These are phyloP conservation scores for Saccharomycopsis hybrid DNA, from an alignment of 1,139 yeast species.

Conservation along the genomic window DNA sequence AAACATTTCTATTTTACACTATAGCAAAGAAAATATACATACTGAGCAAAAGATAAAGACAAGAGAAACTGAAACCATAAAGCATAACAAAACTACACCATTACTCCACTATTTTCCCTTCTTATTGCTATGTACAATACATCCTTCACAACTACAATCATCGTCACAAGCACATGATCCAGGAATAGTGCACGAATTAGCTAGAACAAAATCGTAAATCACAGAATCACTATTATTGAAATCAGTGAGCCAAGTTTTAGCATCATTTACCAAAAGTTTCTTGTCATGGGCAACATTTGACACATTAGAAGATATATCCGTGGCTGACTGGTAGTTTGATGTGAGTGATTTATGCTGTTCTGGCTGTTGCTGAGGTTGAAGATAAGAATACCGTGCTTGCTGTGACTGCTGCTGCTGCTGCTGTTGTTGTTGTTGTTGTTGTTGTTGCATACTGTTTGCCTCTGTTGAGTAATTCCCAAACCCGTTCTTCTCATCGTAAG, in stretches of 20 bases:
- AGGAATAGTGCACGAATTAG: constrained; percentile 34
- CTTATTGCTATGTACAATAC: constrained; percentile 32
- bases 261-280: not conserved
- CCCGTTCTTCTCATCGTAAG: too few species aligned
- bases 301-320: not conserved
- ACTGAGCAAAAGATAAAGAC: too few species aligned
- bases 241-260: constrained; percentile 1
- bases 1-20: too few species aligned
- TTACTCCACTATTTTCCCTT: not conserved
- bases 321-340: not conserved
- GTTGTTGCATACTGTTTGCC: not conserved
- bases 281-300: not conserved
- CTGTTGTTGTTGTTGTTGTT: not conserved
- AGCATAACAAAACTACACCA: too few species aligned
- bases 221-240: constrained; percentile 1
- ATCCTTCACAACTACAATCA: constrained; percentile 38
- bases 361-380: not conserved
- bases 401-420: not conserved
- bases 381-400: too few species aligned
- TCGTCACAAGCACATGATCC: constrained; percentile 41
- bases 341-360: not conserved
- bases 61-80: too few species aligned
- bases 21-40: too few species aligned
- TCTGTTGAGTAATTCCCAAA: too few species aligned
- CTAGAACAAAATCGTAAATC: constrained; percentile 19